A percentile compares a stretch with the other conserved stretches of the same genome.
phyloP scores from a whole-genome alignment of 495 filamentous ascomycete species.

The Podospora didyma region DNA sequence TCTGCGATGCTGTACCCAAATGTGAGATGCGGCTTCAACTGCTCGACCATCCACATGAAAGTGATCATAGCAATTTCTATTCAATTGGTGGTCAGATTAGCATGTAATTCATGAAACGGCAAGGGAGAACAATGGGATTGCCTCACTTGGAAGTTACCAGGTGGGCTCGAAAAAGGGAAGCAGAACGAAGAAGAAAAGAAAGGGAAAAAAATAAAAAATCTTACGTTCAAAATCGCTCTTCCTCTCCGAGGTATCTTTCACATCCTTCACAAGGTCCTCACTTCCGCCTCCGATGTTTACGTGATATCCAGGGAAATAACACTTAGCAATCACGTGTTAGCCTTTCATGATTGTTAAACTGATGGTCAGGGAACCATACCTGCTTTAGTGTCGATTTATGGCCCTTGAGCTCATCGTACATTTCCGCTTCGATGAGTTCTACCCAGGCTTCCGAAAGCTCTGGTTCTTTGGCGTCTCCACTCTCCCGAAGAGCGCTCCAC shows the following conservation, averaged over 20 bases:
- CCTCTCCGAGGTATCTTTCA: not conserved
- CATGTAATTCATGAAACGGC: no score
- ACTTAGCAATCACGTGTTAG: no score
- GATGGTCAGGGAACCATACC: constrained; percentile 75
- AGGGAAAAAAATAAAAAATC: no score
- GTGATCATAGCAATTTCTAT: constrained; percentile 44
- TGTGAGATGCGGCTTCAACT: constrained; percentile 1
- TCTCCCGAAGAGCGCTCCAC: constrained; percentile 6
- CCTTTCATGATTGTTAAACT: no score
- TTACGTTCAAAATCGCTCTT: no score
- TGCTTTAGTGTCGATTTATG: constrained; percentile 48
- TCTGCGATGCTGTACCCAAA: constrained; percentile 5
- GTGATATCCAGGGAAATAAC: constrained; percentile 59
- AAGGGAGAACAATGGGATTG: no score
- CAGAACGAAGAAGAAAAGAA: not conserved
- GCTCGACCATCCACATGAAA: constrained; percentile 47
- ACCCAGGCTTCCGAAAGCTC: constrained; percentile 4
- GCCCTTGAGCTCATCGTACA: constrained; percentile 10
- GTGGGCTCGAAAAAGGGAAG: no score
- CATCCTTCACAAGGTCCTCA: constrained; percentile 18
- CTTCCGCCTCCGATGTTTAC: constrained; percentile 60
- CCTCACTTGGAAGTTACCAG: no score
- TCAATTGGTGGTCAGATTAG: not conserved
- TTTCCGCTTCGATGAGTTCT: constrained; percentile 9
- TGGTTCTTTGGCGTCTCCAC: not conserved